A percentile compares a stretch with the other conserved stretches of the same genome.
Conservation (phyloP, 225 moss, liverwort and hornwort genomes). For the Lunularia cruciata region DNA sequence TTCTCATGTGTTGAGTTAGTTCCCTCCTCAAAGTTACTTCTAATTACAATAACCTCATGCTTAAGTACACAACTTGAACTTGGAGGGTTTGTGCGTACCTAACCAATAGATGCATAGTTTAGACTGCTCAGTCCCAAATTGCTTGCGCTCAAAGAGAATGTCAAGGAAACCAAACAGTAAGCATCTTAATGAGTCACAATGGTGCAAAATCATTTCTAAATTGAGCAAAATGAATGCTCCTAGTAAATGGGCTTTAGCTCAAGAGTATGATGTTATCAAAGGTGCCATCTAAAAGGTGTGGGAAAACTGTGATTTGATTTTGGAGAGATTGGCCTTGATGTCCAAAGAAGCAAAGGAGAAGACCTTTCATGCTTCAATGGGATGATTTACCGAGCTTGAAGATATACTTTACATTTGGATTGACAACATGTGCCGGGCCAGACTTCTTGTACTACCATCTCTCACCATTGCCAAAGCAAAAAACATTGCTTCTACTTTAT, state of each 20-base stretch:
- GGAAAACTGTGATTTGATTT: not conserved
- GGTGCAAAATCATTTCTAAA: not conserved
- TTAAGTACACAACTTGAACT: not conserved
- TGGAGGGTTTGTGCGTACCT: not conserved
- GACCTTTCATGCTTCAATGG: not conserved
- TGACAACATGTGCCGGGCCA: not conserved
- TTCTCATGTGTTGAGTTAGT: too few relatives aligned
- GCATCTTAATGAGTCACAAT: too few relatives aligned
- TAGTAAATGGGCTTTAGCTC: not conserved
- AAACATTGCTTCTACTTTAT: too few relatives aligned
- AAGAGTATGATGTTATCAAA: not conserved
- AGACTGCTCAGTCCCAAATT: too few relatives aligned
- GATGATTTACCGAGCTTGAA: not conserved
- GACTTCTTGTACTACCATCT: not conserved
- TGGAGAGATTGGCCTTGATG: not conserved
- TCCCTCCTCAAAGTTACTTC: too few relatives aligned
- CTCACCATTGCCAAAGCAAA: not conserved
- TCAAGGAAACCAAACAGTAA: too few relatives aligned
- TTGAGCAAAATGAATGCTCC: not conserved
- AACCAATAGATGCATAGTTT: too few relatives aligned
- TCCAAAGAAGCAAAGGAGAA: not conserved
- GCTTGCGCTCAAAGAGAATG: too few relatives aligned
- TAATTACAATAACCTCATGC: too few relatives aligned
- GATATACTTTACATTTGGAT: constrained; percentile 1
- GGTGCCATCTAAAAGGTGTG: too few relatives aligned